Base-by-base conservation (phyloP, 1,284 basidiomycete genomes). In the Marasmius sp. region DNA sequence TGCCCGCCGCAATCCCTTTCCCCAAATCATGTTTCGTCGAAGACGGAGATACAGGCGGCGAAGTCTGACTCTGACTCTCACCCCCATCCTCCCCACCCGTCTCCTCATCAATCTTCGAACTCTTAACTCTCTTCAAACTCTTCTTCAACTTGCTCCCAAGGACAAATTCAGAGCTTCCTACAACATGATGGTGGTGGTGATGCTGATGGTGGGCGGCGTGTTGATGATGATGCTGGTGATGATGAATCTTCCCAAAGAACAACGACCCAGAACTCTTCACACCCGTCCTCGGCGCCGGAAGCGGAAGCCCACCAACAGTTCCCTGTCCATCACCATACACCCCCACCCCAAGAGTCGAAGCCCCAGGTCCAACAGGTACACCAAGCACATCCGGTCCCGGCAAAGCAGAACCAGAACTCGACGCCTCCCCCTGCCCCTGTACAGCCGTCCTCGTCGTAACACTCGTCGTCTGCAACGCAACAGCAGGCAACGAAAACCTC, bases 401-500 rank as follows among this genome's bases (percentile, higher is more conserved):
- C n/a, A n/a, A n/a, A n/a, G n/a, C n/a, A n/a, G n/a, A n/a, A n/a
- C n/a, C n/a, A 5, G 6, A 8, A 47, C 20, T 14, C 36, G n/a
- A 37, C 50, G 50, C 47, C 37, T 50, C 12, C 18, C 38, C 8
- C 48, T 61, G 20, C 54, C 61, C 8, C 45, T 53, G 45, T 12
- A 39, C 48, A 20, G 48, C 70, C n/a, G 84, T 82, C 14, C 84
- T 80, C 22, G 87, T 81, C 50, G 86, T 88, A 9, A 92, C 89
- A n/a, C 82, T 84, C 38, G 85, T 85, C 41, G 86, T 85, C 66
- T 92, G 89, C 70, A 92, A 66, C 41, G 87, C 89, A 43, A 92
- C 78, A 11, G 88, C 88, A 58, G 90, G 89, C 61, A 89, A 67
- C 50, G 90, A 92, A 68, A 91, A 91, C 38, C 90, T 81, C 70